phyloP scores from a whole-genome alignment of 2,329 filamentous ascomycete species.

The Emydomyces testavorans region DNA sequence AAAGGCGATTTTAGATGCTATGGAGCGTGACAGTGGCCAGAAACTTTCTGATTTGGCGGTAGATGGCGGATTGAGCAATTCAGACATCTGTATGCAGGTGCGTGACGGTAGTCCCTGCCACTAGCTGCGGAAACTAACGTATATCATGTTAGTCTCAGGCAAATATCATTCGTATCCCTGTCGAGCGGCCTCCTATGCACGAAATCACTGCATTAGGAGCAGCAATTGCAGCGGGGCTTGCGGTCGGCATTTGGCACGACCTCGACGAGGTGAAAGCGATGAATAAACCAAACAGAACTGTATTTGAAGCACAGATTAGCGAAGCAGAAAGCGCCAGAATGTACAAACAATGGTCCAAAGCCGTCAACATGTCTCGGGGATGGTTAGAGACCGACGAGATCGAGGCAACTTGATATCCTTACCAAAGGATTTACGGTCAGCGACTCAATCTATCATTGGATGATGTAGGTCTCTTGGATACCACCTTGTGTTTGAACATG shows the following conservation, averaged over 20 bases:
- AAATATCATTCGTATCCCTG: slow-evolving; percentile 70
- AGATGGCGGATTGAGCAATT: slow-evolving; percentile 82
- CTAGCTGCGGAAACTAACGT: slow-evolving; percentile 15
- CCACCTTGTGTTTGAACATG: slow-evolving; percentile 3
- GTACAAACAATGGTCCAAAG: slow-evolving; percentile 63
- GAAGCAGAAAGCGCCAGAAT: slow-evolving; percentile 48
- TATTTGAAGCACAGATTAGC: slow-evolving; percentile 57
- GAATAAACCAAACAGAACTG: slow-evolving; percentile 52
- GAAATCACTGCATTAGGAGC: slow-evolving; percentile 83
- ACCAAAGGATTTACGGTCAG: slow-evolving; percentile 3
- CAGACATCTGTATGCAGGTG: slow-evolving; percentile 74
- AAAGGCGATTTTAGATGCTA: slow-evolving; percentile 80
- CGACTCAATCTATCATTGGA: slow-evolving; percentile 4
- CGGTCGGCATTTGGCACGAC: slow-evolving; percentile 64
- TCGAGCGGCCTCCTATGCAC: slow-evolving; percentile 75
- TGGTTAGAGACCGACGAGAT: slow-evolving; percentile 41
- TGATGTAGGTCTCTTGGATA: slow-evolving; percentile 6
- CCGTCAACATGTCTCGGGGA: slow-evolving; percentile 66
- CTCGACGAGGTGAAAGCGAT: slow-evolving; percentile 63
- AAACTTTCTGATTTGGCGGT: slow-evolving; percentile 65
- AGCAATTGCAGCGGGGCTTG: slow-evolving; percentile 80
- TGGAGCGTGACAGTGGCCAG: slow-evolving; percentile 75
- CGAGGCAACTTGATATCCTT: slow-evolving; percentile 17
- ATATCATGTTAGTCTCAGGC: slow-evolving; percentile 54
- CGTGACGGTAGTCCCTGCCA: slow-evolving; percentile 17